Conservation (phyloP, 2,329 filamentous ascomycete genomes). For the Aspergillus viridinutans region DNA sequence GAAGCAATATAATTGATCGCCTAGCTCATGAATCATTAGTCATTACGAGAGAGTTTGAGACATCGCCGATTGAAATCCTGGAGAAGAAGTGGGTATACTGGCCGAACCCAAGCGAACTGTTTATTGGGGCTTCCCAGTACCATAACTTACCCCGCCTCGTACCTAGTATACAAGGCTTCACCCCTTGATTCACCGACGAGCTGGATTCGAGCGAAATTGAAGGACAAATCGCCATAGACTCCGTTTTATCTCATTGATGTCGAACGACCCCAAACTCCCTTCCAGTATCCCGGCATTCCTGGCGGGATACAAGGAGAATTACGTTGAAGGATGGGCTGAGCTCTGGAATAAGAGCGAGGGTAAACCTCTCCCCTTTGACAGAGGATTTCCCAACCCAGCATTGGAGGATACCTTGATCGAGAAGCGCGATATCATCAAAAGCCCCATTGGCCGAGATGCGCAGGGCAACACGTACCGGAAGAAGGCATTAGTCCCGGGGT, state of each 20-base stretch:
- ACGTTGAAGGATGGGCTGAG: conserved; percentile 50
- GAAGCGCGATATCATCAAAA: conserved; percentile 35
- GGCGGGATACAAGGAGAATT: conserved; percentile 36
- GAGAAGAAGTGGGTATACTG: no score
- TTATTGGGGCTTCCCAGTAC: background rate
- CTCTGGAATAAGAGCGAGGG: conserved; percentile 50
- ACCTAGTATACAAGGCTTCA: background rate
- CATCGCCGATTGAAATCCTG: background rate
- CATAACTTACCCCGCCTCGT: background rate
- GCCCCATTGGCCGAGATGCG: conserved; percentile 21
- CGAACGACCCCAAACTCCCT: conserved; percentile 12
- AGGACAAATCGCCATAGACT: background rate
- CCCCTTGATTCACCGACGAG: no score
- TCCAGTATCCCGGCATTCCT: conserved; percentile 39
- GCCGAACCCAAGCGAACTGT: no score
- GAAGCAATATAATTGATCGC: background rate
- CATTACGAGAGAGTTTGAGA: no score
- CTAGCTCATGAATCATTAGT: background rate
- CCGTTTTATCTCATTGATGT: background rate
- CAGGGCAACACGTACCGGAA: conserved; percentile 34
- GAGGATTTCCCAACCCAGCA: conserved; percentile 55
- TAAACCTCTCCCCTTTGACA: conserved; percentile 56
- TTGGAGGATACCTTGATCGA: conserved; percentile 51
- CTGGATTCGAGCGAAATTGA: background rate
- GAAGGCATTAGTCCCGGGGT: conserved; percentile 72